A percentile compares a stretch with the other conserved stretches of the same genome.
Conservation (phyloP, 306 rosid genomes). For the Sicyos baderoa region DNA sequence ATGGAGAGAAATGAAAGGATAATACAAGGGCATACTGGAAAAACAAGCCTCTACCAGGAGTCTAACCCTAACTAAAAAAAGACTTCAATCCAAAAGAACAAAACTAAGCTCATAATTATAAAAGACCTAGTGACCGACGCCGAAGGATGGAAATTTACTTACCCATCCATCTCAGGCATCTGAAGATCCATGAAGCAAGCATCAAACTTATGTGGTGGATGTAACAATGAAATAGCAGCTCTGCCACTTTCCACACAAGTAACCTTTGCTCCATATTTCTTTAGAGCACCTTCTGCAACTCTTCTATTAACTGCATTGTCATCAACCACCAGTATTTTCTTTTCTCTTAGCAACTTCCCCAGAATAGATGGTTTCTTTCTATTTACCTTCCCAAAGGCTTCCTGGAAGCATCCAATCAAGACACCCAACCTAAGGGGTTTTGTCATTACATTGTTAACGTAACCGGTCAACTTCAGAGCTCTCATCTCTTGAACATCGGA, state of each 20-base stretch:
- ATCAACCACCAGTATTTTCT: slow-evolving; percentile 78
- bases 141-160: slow-evolving; percentile 27
- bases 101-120: too few species aligned
- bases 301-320: slow-evolving; percentile 77
- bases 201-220: slow-evolving; percentile 68
- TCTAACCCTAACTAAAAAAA: neutral
- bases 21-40: neutral
- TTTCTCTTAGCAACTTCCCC: slow-evolving; percentile 45
- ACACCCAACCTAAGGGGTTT: slow-evolving; percentile 67
- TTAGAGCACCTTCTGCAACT: slow-evolving; percentile 85
- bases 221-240: slow-evolving; percentile 54
- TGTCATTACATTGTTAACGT: slow-evolving; percentile 44
- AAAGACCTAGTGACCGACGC: neutral
- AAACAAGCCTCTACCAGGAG: neutral
- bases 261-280: slow-evolving; percentile 69
- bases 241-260: slow-evolving; percentile 70
- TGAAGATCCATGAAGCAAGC: slow-evolving; percentile 99
- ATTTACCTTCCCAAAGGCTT: slow-evolving; percentile 44
- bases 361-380: slow-evolving; percentile 44
- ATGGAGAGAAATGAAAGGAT: neutral
- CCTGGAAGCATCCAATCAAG: slow-evolving; percentile 52
- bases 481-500: slow-evolving; percentile 29
- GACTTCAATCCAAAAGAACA: too few species aligned
- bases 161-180: slow-evolving; percentile 99
- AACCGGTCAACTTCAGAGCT: slow-evolving; percentile 48